These are phyloP conservation scores for Cercospora zeina DNA, from an alignment of 2,329 filamentous ascomycete species.

Conservation along the genomic window DNA sequence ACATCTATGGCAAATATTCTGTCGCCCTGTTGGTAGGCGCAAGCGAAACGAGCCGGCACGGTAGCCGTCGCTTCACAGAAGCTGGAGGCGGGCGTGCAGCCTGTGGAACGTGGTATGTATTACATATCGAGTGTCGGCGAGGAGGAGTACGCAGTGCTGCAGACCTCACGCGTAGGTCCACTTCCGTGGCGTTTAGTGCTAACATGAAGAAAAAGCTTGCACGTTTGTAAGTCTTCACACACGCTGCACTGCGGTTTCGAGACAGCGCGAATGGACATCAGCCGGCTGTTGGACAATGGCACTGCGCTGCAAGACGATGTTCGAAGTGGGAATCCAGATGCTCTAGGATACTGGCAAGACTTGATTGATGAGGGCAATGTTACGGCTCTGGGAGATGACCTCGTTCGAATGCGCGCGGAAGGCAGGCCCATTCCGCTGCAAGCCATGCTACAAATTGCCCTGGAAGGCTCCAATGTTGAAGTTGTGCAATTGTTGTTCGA, in stretches of 20 bases:
- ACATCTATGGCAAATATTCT: neutral
- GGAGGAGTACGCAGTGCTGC: neutral
- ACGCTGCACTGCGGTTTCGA: neutral
- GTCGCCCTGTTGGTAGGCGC: neutral
- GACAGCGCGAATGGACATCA: slow-evolving; percentile 12
- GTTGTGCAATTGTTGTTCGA: slow-evolving; percentile 17
- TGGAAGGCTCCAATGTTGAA: neutral
- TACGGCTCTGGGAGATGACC: neutral
- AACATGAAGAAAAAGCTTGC: slow-evolving; percentile 2
- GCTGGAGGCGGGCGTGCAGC: neutral
- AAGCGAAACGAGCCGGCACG: neutral
- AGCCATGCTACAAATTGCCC: slow-evolving; percentile 16
- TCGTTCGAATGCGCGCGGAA: neutral
- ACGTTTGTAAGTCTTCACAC: neutral
- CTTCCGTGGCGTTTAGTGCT: neutral
- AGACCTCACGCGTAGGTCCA: too few species aligned
- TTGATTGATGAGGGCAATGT: neutral
- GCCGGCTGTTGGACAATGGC: slow-evolving; percentile 6
- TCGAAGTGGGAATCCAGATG: neutral
- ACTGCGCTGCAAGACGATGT: neutral
- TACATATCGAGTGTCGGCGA: neutral
- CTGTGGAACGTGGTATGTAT: slow-evolving; percentile 1
- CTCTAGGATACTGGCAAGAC: neutral
- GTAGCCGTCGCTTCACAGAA: neutral
- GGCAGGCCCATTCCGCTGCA: slow-evolving; percentile 5